A percentile compares a stretch with the other conserved stretches of the same genome.
Conservation (phyloP, 2,329 filamentous ascomycete species). For the Orbilia brochopaga region DNA sequence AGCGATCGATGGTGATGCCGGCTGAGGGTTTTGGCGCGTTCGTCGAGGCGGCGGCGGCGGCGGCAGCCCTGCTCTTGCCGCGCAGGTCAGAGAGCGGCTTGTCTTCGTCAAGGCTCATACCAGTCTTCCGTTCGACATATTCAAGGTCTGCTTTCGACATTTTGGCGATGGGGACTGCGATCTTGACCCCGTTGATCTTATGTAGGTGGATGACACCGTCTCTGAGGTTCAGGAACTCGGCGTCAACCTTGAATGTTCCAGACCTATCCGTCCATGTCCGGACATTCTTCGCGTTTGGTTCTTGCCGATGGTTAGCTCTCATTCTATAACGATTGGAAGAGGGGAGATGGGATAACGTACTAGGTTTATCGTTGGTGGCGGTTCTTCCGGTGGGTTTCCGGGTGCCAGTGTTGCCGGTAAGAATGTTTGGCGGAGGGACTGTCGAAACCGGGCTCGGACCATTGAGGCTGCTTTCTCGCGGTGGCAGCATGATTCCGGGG, state of each 20-base stretch:
- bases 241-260: slow-evolving; percentile 95
- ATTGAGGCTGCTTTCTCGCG: slow-evolving; percentile 77
- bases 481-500: slow-evolving; percentile 74
- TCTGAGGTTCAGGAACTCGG: slow-evolving; percentile 90
- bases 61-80: slow-evolving; percentile 56
- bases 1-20: slow-evolving; percentile 54
- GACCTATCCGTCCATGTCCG: slow-evolving; percentile 94
- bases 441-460: slow-evolving; percentile 53
- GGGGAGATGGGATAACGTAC: slow-evolving; percentile 51
- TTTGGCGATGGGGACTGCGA: slow-evolving; percentile 90
- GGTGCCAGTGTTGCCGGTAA: slow-evolving; percentile 11
- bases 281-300: slow-evolving; percentile 81
- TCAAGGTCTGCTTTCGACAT: slow-evolving; percentile 96
- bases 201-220: slow-evolving; percentile 98
- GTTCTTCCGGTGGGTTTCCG: slow-evolving; percentile 37
- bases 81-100: slow-evolving; percentile 87
- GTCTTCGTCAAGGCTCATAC: slow-evolving; percentile 85
- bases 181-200: slow-evolving; percentile 97
- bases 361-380: slow-evolving; percentile 48
- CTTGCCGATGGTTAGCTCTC: slow-evolving; percentile 60
- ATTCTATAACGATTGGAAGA: slow-evolving; percentile 31
- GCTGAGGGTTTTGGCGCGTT: slow-evolving; percentile 53
- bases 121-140: slow-evolving; percentile 88
- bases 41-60: slow-evolving; percentile 56
- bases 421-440: not conserved